Evolutionary conservation across 257 asterid genomes (phyloP).

Genomic region (Eucommia ulmoides): DNA sequence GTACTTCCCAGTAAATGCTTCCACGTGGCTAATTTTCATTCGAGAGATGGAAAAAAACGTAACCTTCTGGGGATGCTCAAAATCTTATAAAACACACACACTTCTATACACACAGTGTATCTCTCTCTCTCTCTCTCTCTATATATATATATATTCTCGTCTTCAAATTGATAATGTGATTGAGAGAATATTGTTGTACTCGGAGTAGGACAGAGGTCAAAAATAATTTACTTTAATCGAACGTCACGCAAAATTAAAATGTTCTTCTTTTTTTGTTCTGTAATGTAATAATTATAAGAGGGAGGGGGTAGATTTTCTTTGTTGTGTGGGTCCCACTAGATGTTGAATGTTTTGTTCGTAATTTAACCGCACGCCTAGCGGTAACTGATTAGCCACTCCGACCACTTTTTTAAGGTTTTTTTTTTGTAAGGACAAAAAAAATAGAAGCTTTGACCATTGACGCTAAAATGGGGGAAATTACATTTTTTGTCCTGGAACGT

Average conservation of each 20-base stretch:
- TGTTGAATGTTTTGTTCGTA: too few species aligned
- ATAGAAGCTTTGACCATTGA: too few species aligned
- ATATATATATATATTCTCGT: too few species aligned
- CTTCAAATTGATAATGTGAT: constrained; percentile 1
- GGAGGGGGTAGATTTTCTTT: not conserved
- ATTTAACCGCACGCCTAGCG: not conserved
- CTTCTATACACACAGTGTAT: too few species aligned
- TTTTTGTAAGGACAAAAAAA: not conserved
- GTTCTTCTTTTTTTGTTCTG: too few species aligned
- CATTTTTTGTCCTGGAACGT: too few species aligned
- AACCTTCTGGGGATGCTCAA: too few species aligned
- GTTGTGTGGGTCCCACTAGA: not conserved
- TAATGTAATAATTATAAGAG: too few species aligned
- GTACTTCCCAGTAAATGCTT: not conserved
- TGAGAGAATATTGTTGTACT: constrained; percentile 3
- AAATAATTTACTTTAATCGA: constrained; percentile 1
- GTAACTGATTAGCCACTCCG: not conserved
- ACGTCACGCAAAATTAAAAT: not conserved
- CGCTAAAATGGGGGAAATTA: too few species aligned
- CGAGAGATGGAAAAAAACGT: too few species aligned
- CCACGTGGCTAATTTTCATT: constrained; percentile 6
- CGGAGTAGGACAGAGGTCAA: not conserved
- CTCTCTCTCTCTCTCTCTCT: too few species aligned
- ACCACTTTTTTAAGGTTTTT: not conserved
- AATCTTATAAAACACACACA: too few species aligned